Base-by-base conservation (phyloP, 306 rosid species). In the Quercus bicolor region DNA sequence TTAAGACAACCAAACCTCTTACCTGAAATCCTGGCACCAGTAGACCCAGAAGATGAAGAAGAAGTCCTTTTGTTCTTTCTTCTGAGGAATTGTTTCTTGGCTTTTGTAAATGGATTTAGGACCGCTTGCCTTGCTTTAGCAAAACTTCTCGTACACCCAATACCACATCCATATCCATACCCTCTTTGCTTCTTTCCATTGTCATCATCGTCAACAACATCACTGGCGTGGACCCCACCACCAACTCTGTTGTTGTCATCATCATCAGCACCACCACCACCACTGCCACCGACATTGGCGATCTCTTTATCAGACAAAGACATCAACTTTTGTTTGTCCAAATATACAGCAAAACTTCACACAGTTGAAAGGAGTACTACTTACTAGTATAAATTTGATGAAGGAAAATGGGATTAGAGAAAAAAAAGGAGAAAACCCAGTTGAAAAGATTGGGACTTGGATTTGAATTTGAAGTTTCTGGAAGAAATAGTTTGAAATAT, bases 221-320 rank as follows among this genome's bases (percentile, higher is more conserved):
- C 91, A 10, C 77, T 89, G 26, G 53, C 82, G 43, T 70, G 82
- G 11, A 54, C 86, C 40, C 78, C 85, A 48, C 83, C 76, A 1
- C 83, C 85, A 34, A 34, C 57, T 24, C 84, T 80, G 18, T 75
- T 33, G 45, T 65, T 53, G 74, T 80, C 82, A 3, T 3, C 55
- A 13, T 83, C 80, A 70, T 48, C 53, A 13, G 0, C 53, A 48
- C 73, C 76, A 2, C 64, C 80, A 73, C 81, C 76, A 1, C 78
- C 80, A 75, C 55, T 70, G 8, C 56, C 59, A 70, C 70, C 77
- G n/a, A 69, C 85, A 61, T 74, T 77, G 4, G 88, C 77, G 82
- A 91, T 70, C 79, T 84, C 91, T 66, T 83, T 61, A 43, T 73
- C 83, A 80, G 86, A 55, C 75, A 73, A 82, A 83, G 97, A 88